Base-by-base conservation (phyloP, 2,329 filamentous ascomycete genomes). In the Pezicula radicicola region DNA sequence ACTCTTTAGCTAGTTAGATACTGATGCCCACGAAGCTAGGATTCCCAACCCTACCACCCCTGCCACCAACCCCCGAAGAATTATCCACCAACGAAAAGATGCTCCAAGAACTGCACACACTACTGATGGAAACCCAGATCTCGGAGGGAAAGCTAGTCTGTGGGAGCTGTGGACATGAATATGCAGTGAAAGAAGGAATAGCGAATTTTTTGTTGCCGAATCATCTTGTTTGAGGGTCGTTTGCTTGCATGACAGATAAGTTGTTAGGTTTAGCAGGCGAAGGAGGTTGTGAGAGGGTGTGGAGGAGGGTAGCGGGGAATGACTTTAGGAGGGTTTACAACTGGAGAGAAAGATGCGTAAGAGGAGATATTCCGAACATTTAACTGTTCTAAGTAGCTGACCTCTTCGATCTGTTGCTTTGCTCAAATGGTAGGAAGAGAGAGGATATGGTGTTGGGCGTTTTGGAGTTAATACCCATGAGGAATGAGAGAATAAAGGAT, bases 121-220 rank as follows among this genome's bases (percentile, higher is more conserved):
- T 97, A 50, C 75, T 97, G 36, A 77, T 97, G 60, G 89, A 97
- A 78, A 99, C 94, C 54, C 88, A 91, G 64, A 89, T 99, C 54
- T 80, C 84, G 36, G 89, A 93, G 72, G 94, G 94, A 3, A 93
- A 89, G 72, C 78, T 99, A 58, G 88, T 92, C 5, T 99, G 94
- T 69, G 91, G 83, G 45, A 89, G 88, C 70, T 99, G 94, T 68
- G 90, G 89, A 45, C 93, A 97, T 68, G 90, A 96, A 75, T 99
- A 97, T 71, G 85, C 85, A 53, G 87, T 99, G 57, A 92, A 94
- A 68, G 93, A 99, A 72, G 94, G 94, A 5, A 96, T 97, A 69
- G 91, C 91, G 54, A 97, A 97, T 71, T 99, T 99, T 66, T 73
- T 99, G 67, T 73, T 99, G 61, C 94, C 94, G 12, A 94, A 88